Evolutionary conservation across 2,329 filamentous ascomycete genomes (phyloP).

Genomic region (Byssochlamys sp.): DNA sequence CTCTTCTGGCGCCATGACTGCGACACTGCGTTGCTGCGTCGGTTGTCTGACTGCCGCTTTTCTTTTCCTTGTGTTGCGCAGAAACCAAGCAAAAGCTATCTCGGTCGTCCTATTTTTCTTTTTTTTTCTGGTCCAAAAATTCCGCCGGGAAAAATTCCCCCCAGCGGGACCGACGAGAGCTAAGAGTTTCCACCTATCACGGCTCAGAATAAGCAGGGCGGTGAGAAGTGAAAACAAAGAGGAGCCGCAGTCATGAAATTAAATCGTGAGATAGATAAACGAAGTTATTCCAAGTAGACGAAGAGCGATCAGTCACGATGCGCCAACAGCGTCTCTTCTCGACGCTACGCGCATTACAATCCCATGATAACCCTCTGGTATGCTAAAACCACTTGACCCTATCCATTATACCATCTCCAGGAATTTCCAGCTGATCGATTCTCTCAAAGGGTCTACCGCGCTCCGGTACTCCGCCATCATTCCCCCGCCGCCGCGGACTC

Average conservation of each 20-base stretch:
- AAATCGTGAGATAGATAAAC: background rate
- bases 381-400: conserved; percentile 3
- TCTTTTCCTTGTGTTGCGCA: background rate
- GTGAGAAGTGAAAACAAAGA: background rate
- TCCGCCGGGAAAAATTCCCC: conserved; percentile 8
- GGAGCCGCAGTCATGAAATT: background rate
- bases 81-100: background rate
- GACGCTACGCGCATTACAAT: conserved; percentile 39
- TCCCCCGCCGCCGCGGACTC: conserved; percentile 68
- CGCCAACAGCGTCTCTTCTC: conserved; percentile 40
- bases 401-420: background rate
- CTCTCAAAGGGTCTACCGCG: conserved; percentile 65
- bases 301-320: background rate
- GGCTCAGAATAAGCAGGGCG: conserved; percentile 5
- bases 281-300: background rate
- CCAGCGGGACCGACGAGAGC: background rate
- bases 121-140: conserved; percentile 5
- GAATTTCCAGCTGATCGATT: conserved; percentile 1
- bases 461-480: conserved; percentile 56
- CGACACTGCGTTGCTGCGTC: background rate
- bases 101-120: background rate
- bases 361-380: conserved; percentile 83
- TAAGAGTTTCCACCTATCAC: background rate
- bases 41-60: background rate
- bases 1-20: conserved; percentile 19